Evolutionary conservation across 257 asterid species (phyloP).

Genomic region (Anisodus tanguticus): DNA sequence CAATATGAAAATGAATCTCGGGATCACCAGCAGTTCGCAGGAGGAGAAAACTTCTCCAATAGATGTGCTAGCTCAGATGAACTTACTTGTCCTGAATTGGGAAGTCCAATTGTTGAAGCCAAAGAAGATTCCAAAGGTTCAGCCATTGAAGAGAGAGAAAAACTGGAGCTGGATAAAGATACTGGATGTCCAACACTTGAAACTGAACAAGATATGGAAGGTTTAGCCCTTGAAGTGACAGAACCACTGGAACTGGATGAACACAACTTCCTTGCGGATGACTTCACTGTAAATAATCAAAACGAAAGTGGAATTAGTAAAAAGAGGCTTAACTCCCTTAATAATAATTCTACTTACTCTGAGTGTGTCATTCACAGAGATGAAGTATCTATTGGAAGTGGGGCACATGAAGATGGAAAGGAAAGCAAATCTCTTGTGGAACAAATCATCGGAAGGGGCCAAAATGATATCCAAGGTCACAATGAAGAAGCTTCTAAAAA

Average conservation of each 20-base stretch:
- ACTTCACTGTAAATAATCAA: constrained; percentile 28
- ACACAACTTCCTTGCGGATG: constrained; percentile 30
- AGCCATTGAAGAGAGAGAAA: not conserved
- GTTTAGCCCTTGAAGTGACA: constrained; percentile 35
- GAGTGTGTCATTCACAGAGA: constrained; percentile 40
- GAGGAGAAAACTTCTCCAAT: constrained; percentile 45
- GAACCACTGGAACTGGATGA: constrained; percentile 24
- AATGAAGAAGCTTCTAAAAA: constrained; percentile 35
- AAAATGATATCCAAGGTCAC: constrained; percentile 35
- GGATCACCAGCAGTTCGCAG: constrained; percentile 30
- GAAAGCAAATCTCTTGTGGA: constrained; percentile 25
- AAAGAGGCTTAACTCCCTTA: constrained; percentile 28
- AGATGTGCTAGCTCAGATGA: constrained; percentile 53
- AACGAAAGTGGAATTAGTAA: constrained; percentile 33
- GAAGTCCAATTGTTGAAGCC: constrained; percentile 31
- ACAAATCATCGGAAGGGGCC: constrained; percentile 37
- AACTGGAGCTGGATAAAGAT: constrained; percentile 27
- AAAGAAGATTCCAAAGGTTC: constrained; percentile 32
- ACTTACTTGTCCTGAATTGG: constrained; percentile 35
- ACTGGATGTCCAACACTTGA: not conserved
- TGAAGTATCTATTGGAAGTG: constrained; percentile 29
- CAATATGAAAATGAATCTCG: constrained; percentile 31
- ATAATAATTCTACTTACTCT: constrained; percentile 26
- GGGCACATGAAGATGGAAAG: constrained; percentile 30
- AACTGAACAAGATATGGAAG: constrained; percentile 30